A percentile compares a stretch with the other conserved stretches of the same genome.
Conservation (phyloP, 257 asterid genomes). For the Perilla frutescens region DNA sequence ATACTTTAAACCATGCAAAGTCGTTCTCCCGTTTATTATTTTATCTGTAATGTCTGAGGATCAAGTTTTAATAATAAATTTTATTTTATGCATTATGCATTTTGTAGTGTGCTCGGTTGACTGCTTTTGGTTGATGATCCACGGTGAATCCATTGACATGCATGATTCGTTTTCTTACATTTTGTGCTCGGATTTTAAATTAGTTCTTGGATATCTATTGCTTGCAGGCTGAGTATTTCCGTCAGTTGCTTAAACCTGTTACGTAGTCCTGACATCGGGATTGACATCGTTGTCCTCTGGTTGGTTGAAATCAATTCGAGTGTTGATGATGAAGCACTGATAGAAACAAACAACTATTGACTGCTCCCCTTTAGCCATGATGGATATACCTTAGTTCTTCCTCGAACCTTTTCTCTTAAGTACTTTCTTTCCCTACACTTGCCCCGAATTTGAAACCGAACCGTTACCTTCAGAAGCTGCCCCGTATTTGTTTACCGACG, state of each 20-base stretch:
- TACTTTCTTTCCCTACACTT: constrained; percentile 21
- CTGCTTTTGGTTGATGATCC: not conserved
- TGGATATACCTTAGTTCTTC: constrained; percentile 48
- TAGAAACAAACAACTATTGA: constrained; percentile 5
- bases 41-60: not conserved
- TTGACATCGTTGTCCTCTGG: constrained; percentile 26
- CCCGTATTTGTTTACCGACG: not conserved
- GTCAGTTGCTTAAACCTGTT: constrained; percentile 93
- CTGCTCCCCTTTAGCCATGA: constrained; percentile 28
- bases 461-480: constrained; percentile 19
- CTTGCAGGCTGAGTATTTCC: constrained; percentile 88
- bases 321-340: constrained; percentile 19
- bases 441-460: constrained; percentile 6
- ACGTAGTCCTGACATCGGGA: constrained; percentile 60
- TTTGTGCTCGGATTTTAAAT: not conserved
- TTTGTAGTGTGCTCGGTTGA: not conserved
- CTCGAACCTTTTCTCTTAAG: constrained; percentile 23
- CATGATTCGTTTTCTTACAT: not conserved
- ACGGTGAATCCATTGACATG: not conserved
- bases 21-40: not conserved
- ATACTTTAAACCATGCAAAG: not conserved
- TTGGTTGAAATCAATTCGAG: constrained; percentile 34
- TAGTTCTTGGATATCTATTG: constrained; percentile 28
- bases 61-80: not conserved
- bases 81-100: not conserved